A percentile compares a stretch with the other conserved stretches of the same genome.
phyloP scores from a whole-genome alignment of 1,284 basidiomycete species.

The Marasmius tenuissimus region DNA sequence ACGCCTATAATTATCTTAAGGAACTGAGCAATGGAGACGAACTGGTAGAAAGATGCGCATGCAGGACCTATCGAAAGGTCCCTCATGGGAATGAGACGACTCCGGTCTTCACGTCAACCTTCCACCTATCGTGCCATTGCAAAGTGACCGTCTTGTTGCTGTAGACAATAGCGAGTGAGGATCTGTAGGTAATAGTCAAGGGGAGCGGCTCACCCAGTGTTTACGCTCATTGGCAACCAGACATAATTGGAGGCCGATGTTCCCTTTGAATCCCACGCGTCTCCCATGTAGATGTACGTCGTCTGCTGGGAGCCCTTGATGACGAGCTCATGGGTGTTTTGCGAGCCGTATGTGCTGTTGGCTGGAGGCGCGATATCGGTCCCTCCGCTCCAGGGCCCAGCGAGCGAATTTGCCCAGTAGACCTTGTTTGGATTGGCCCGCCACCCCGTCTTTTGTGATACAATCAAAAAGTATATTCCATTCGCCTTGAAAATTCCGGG shows the following conservation, averaged over 20 bases:
- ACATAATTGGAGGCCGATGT: conserved; percentile 14
- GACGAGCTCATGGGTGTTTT: conserved; percentile 26
- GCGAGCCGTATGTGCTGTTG: conserved; percentile 29
- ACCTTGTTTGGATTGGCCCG: conserved; percentile 12
- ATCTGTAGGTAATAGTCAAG: neutral
- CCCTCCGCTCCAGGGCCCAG: conserved; percentile 15
- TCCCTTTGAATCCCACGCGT: conserved; percentile 25
- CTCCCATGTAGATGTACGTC: conserved; percentile 28
- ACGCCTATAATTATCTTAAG: no score
- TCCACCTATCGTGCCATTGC: conserved; percentile 13
- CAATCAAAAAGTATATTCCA: conserved; percentile 18
- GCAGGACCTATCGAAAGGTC: no score
- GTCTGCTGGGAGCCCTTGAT: conserved; percentile 22
- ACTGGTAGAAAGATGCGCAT: no score
- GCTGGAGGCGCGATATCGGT: conserved; percentile 13
- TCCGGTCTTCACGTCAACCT: conserved; percentile 9
- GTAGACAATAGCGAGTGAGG: neutral
- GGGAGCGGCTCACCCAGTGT: neutral
- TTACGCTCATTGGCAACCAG: conserved; percentile 12
- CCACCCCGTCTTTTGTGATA: conserved; percentile 17
- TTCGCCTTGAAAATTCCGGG: conserved; percentile 13
- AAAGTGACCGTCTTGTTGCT: conserved; percentile 10
- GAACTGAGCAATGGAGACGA: no score
- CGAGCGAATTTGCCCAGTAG: conserved; percentile 16
- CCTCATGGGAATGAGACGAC: neutral